Percentiles rank a stretch among this genome's conserved stretches.
Evolutionary conservation across 2,329 filamentous ascomycete species (phyloP).

Genomic region (Talaromyces islandicus): DNA sequence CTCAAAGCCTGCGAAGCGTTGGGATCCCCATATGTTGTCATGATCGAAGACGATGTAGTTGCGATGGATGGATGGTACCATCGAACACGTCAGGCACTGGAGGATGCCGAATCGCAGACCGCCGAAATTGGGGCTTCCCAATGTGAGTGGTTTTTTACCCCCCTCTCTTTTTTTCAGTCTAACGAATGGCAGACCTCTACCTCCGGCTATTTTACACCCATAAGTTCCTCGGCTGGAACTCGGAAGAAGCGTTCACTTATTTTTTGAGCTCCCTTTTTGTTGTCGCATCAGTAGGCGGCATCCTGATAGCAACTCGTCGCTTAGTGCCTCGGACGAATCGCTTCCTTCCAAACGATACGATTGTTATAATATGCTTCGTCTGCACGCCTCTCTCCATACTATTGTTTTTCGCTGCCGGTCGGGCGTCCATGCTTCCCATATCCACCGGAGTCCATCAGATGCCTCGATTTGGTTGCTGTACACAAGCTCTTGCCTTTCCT

Average conservation of each 20-base stretch:
- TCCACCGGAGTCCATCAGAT: slow-evolving; percentile 33
- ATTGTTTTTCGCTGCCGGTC: slow-evolving; percentile 38
- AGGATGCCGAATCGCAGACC: background rate
- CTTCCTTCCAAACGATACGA: slow-evolving; percentile 8
- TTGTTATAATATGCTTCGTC: slow-evolving; percentile 22
- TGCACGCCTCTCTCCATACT: slow-evolving; percentile 22
- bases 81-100: background rate
- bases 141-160: background rate
- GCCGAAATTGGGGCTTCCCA: background rate
- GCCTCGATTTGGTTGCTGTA: slow-evolving; percentile 38
- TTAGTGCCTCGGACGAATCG: background rate
- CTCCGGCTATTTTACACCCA: slow-evolving; percentile 44
- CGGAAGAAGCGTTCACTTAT: slow-evolving; percentile 34
- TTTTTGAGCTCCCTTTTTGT: slow-evolving; percentile 23
- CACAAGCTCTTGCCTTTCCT: slow-evolving; percentile 40
- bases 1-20: background rate
- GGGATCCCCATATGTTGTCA: background rate
- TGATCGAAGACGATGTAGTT: background rate
- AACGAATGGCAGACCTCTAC: slow-evolving; percentile 29
- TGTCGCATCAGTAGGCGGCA: slow-evolving; percentile 1
- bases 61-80: slow-evolving; percentile 3
- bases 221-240: slow-evolving; percentile 41
- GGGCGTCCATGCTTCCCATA: slow-evolving; percentile 31
- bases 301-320: background rate
- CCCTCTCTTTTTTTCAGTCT: background rate